phyloP scores from a whole-genome alignment of 139 green algal genomes.

The Chlamydomonas sp. region DNA sequence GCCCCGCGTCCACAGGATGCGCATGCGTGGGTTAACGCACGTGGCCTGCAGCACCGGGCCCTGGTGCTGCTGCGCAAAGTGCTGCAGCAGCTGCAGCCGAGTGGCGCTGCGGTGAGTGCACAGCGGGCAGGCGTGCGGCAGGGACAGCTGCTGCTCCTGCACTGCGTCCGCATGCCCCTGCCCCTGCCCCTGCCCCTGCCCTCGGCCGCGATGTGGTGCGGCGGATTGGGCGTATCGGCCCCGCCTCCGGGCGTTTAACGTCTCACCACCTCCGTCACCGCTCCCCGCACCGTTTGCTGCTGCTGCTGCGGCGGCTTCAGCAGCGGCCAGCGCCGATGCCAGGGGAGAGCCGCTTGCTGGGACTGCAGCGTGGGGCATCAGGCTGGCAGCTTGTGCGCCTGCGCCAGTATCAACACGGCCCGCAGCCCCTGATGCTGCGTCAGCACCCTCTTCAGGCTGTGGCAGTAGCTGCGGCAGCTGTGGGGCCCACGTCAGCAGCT shows the following conservation, averaged over 20 bases:
- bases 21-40: not conserved
- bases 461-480: not conserved
- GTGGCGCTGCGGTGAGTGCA: not conserved
- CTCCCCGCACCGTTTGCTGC: not conserved
- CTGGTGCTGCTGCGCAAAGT: conserved; percentile 10
- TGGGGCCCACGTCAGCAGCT: conserved; percentile 13
- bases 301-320: not conserved
- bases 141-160: not conserved
- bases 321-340: not conserved
- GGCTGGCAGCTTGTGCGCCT: no score
- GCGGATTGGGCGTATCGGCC: no score
- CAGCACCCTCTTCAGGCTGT: no score
- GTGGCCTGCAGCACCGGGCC: conserved; percentile 8
- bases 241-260: no score
- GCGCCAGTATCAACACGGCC: not conserved
- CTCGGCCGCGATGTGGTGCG: not conserved
- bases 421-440: no score
- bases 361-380: no score
- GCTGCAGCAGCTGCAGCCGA: conserved; percentile 15
- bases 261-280: no score
- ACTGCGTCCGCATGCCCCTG: not conserved
- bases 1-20: conserved; percentile 27
- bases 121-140: conserved; percentile 19
- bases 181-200: not conserved
- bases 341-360: no score